Evolutionary conservation across 2,329 filamentous ascomycete genomes (phyloP).

Genomic region (Calonectria ilicicola): DNA sequence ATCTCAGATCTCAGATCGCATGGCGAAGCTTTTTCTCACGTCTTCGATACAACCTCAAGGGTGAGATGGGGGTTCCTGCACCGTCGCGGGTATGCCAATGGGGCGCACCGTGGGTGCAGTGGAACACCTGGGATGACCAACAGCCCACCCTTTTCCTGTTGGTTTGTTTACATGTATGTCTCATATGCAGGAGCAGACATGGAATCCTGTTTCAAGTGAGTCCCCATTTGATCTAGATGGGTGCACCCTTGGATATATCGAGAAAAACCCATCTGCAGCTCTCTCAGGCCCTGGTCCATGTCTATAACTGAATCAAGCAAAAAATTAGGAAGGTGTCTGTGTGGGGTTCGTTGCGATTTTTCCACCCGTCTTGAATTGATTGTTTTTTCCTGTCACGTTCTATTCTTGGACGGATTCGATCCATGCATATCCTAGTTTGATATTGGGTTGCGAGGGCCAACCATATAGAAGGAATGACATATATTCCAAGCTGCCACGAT

Average conservation of each 20-base stretch:
- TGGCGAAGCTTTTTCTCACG: not conserved
- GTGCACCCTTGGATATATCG: not conserved
- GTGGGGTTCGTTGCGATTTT: not conserved
- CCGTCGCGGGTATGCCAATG: not conserved
- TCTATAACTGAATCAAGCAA: not conserved
- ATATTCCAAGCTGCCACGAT: not conserved
- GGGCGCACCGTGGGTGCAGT: not conserved
- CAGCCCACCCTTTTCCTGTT: not conserved
- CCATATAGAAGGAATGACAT: not conserved
- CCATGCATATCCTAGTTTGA: not conserved
- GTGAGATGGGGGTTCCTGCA: not conserved
- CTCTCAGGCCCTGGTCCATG: slow-evolving; percentile 5
- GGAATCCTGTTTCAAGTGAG: not conserved
- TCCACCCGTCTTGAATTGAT: not conserved
- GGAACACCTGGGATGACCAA: not conserved
- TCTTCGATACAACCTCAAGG: not conserved
- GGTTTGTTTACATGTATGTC: not conserved
- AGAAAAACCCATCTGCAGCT: not conserved
- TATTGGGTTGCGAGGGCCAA: not conserved
- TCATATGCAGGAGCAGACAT: not conserved
- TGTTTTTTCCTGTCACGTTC: not conserved
- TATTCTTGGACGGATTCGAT: not conserved
- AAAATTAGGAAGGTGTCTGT: not conserved
- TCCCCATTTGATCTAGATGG: slow-evolving; percentile 1
- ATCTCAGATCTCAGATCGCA: slow-evolving; percentile 3